Evolutionary conservation across 148 eudicot species (phyloP), one percentile per base, ranked within the genome.

Genomic region (Cornus suecica): DNA sequence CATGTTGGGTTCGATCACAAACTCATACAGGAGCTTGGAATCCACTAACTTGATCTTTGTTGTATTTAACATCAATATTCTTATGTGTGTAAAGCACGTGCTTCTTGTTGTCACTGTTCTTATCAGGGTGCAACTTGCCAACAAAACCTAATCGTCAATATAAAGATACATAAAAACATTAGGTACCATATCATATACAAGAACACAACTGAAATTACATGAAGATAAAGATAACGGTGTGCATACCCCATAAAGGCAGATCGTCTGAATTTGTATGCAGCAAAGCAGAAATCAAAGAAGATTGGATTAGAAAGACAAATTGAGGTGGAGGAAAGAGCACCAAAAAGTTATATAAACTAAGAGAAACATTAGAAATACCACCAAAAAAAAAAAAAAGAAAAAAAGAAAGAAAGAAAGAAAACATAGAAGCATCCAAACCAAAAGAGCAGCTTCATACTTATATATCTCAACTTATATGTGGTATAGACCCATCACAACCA

Each of bases 221-320:
- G 41, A 58, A 24, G 48, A 72, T 37, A 37, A 63, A 31, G 56
- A 30, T 48, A 8, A 71, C 27, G 6, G 62, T 18, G 42, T 54
- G 60, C 94, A 66, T 92, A 92, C 97, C 97, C 97, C 94, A 92
- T 48, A 90, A 72, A 27, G 97, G 97, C 74, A 92, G 84, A 79
- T 92, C 97, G 71, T 92, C 97, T 92, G 91, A 73, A 75, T 32
- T 69, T 73, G 78, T 41, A 78, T 85, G 28, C 73, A 65, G 78
- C 81, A 77, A 16, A 60, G 54, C 86, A 68, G 69, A n/a, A 23
- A 81, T 77, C 64, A 83, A 62, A 37, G 65, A 73, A 70, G 73
- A 77, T 26, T 27, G 76, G 63, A 54, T 74, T 66, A 79, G 68
- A 69, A 66, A 65, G 73, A 63, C 22, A 78, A 80, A 22, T 74